phyloP scores from a whole-genome alignment of 768 basidiomycete genomes.

The Agrocybe chaxingu region DNA sequence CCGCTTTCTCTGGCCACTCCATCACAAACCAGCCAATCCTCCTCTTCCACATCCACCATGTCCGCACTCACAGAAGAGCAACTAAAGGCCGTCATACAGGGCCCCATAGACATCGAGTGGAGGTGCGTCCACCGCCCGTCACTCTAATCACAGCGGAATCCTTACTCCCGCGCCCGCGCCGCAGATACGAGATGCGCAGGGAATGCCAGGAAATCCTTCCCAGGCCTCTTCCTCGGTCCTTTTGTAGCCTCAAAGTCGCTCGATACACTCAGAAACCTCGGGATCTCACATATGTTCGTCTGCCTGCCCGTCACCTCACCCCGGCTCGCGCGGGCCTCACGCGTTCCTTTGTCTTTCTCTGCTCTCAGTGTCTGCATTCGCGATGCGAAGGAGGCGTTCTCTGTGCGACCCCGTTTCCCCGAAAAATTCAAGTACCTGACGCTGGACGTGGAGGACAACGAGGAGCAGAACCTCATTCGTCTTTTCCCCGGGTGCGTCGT shows the following conservation, averaged over 20 bases:
- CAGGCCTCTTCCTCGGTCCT: constrained; percentile 79
- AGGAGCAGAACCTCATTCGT: constrained; percentile 92
- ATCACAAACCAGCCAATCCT: not conserved
- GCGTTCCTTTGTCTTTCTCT: constrained; percentile 15
- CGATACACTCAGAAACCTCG: constrained; percentile 58
- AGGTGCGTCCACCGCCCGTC: constrained; percentile 40
- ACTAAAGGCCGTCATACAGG: constrained; percentile 65
- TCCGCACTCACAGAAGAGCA: constrained; percentile 33
- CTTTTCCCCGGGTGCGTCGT: constrained; percentile 75
- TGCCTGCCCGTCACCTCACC: constrained; percentile 6
- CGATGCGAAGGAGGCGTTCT: constrained; percentile 86
- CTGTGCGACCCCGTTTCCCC: constrained; percentile 82
- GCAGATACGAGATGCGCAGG: constrained; percentile 92
- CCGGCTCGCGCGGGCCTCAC: constrained; percentile 4
- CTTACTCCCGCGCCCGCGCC: not conserved
- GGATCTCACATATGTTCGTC: constrained; percentile 78
- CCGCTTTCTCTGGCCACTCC: not conserved
- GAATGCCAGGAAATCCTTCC: constrained; percentile 91
- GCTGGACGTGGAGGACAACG: constrained; percentile 86
- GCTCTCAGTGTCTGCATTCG: constrained; percentile 78
- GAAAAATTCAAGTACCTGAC: constrained; percentile 76
- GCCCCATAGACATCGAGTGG: constrained; percentile 84
- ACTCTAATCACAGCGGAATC: constrained; percentile 2
- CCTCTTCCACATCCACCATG: constrained; percentile 4
- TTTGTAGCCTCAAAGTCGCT: constrained; percentile 86